Conservation (phyloP, 768 basidiomycete genomes). For the Strobilomyces echinocephalus region DNA sequence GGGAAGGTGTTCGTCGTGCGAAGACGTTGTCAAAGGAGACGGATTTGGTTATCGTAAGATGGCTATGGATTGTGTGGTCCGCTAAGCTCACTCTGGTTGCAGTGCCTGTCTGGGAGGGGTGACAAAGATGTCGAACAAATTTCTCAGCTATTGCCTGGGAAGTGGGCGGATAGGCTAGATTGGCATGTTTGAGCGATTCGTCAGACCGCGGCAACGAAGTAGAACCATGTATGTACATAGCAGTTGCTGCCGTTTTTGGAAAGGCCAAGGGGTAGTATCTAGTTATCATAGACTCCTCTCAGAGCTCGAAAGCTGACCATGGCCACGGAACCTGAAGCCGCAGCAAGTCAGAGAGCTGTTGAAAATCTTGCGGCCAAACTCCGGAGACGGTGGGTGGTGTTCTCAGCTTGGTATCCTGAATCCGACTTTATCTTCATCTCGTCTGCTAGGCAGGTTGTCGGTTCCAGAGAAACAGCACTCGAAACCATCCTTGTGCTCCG, state of each 20-base stretch:
- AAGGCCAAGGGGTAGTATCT: slow-evolving; percentile 3
- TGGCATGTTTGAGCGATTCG: slow-evolving; percentile 64
- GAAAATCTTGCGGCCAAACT: slow-evolving; percentile 67
- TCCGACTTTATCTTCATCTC: slow-evolving; percentile 2
- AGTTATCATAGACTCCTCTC: not conserved
- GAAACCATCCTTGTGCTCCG: slow-evolving; percentile 87
- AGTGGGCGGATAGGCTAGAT: slow-evolving; percentile 91
- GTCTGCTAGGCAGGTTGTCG: slow-evolving; percentile 73
- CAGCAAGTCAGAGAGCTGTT: slow-evolving; percentile 53
- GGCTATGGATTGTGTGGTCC: not conserved
- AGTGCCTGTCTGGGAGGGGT: slow-evolving; percentile 94
- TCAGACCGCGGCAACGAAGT: not conserved
- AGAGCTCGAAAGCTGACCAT: slow-evolving; percentile 23
- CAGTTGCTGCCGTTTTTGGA: slow-evolving; percentile 14
- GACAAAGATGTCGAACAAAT: slow-evolving; percentile 99
- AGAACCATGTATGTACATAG: not conserved
- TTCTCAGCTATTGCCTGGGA: slow-evolving; percentile 82
- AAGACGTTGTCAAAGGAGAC: slow-evolving; percentile 78
- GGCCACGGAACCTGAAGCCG: slow-evolving; percentile 37
- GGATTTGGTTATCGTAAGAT: slow-evolving; percentile 85
- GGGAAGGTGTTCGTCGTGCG: slow-evolving; percentile 84
- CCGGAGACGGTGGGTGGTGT: slow-evolving; percentile 58
- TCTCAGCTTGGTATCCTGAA: slow-evolving; percentile 33
- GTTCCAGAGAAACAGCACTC: slow-evolving; percentile 82
- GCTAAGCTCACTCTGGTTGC: slow-evolving; percentile 1